Percentiles rank a stretch among this genome's conserved stretches.
Conservation (phyloP, 2,329 filamentous ascomycete species). For the Acrodontium crateriforme region DNA sequence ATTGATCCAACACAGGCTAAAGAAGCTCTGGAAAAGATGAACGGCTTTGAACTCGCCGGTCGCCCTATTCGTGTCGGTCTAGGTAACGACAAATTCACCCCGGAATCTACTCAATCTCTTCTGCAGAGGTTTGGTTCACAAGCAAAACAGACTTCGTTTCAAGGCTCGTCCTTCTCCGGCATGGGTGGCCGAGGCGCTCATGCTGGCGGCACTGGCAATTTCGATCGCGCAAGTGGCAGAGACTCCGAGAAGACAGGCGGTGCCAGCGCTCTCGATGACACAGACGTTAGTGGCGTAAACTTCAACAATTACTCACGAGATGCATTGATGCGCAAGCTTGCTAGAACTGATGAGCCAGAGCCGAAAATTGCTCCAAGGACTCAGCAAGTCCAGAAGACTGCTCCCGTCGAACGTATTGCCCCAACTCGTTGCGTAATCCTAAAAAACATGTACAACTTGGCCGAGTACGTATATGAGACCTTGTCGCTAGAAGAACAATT, state of each 20-base stretch:
- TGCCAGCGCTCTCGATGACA: constrained; percentile 91
- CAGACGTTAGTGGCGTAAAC: constrained; percentile 94
- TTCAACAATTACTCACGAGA: constrained; percentile 99
- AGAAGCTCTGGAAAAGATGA: constrained; percentile 96
- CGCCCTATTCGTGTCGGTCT: constrained; percentile 96
- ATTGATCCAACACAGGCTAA: constrained; percentile 73
- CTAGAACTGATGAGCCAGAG: constrained; percentile 78
- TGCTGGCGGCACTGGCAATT: constrained; percentile 58
- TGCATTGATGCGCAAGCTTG: constrained; percentile 96
- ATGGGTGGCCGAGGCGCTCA: constrained; percentile 76
- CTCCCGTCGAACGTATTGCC: constrained; percentile 73
- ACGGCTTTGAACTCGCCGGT: constrained; percentile 94
- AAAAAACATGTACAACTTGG: constrained; percentile 87
- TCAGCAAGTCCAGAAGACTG: constrained; percentile 46
- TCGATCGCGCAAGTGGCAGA: constrained; percentile 75
- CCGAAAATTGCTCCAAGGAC: constrained; percentile 44
- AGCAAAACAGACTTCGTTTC: constrained; percentile 30
- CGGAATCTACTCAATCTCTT: constrained; percentile 86
- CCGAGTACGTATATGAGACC: constrained; percentile 75
- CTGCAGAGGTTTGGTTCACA: constrained; percentile 70
- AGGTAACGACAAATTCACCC: constrained; percentile 99
- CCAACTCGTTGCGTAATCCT: constrained; percentile 87
- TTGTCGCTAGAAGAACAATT: too few species aligned
- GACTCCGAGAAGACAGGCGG: constrained; percentile 77
- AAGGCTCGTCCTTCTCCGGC: constrained; percentile 68